Evolutionary conservation across 1,284 basidiomycete genomes (phyloP), one percentile per base, ranked within the genome.

Genomic region (Xerocomus minutiporus): DNA sequence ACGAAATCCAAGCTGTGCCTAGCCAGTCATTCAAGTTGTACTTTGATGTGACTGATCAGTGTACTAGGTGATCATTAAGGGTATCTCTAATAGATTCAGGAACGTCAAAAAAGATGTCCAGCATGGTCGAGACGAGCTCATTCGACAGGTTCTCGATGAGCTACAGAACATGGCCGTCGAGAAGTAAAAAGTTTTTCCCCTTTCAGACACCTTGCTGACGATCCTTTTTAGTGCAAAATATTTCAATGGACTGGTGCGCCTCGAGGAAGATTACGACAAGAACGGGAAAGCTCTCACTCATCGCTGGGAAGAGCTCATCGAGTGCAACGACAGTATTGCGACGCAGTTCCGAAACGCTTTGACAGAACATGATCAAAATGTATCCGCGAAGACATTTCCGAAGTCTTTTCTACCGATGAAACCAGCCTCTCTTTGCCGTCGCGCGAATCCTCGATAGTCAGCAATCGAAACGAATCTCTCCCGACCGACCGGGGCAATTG

Each of bases 221-320:
- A 38, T 50, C 13, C 25, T 44, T 53, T 35, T 8, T 45, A 71
- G 79, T 52, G 67, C 73, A 43, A 61, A 54, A 26, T 71, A 75
- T 54, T 75, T 72, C 60, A 74, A 77, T 55, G 55, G 50, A 35
- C 60, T 80, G 8, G 66, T 78, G 29, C 64, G 63, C 34, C 65
- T 79, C 20, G 74, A 79, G 56, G 69, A 72, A 39, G 68, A 73
- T 42, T 78, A 78, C 53, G 69, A 73, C 34, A 67, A 63, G 32
- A 61, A 67, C 41, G 66, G 71, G n/a, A 64, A 66, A 34, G 55
- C 63, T 36, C 55, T 74, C 28, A 61, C 57, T 25, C 56, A 58
- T 34, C 61, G 58, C 13, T 71, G 70, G 59, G 75, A 77, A 49
- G 69, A 71, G 23, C 55, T 73, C 36, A 57, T 66, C 39, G 61